Evolutionary conservation across 2,329 filamentous ascomycete genomes (phyloP).

Genomic region (Claviceps sp.): DNA sequence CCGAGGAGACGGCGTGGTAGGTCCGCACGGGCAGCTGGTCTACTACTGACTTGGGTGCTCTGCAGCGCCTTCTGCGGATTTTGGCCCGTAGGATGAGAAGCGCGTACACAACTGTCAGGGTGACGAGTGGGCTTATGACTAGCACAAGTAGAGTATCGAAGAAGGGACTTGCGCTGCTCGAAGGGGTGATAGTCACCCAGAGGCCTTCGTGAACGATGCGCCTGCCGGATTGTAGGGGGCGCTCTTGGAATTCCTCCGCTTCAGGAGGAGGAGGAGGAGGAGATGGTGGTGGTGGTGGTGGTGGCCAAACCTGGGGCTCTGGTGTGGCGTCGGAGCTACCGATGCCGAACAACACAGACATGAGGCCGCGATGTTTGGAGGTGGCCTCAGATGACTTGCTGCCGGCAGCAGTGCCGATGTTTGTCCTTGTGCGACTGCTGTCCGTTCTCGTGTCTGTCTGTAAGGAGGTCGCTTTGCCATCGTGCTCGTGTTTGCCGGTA

Average conservation of each 20-base stretch:
- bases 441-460: conserved; percentile 2
- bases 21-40: conserved; percentile 90
- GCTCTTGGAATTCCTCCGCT: conserved; percentile 5
- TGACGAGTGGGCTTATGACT: conserved; percentile 88
- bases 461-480: conserved; percentile 1
- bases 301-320: conserved; percentile 11
- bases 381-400: conserved; percentile 19
- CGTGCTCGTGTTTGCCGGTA: neutral
- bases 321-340: conserved; percentile 18
- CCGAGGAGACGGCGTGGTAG: conserved; percentile 69
- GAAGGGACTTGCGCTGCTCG: conserved; percentile 80
- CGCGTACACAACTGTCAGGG: conserved; percentile 83
- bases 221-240: conserved; percentile 6
- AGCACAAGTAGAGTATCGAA: conserved; percentile 93
- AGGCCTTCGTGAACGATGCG: conserved; percentile 48
- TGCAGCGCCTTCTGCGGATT: conserved; percentile 80
- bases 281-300: conserved; percentile 15
- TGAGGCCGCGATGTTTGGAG: conserved; percentile 23
- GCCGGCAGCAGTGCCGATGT: neutral
- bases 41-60: conserved; percentile 93
- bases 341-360: conserved; percentile 38
- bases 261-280: conserved; percentile 9
- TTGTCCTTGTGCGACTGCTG: neutral
- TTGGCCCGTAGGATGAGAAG: conserved; percentile 76
- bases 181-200: conserved; percentile 93